Base-by-base conservation (phyloP, 75 land plant species). In the Adiantum capillusveneris region DNA sequence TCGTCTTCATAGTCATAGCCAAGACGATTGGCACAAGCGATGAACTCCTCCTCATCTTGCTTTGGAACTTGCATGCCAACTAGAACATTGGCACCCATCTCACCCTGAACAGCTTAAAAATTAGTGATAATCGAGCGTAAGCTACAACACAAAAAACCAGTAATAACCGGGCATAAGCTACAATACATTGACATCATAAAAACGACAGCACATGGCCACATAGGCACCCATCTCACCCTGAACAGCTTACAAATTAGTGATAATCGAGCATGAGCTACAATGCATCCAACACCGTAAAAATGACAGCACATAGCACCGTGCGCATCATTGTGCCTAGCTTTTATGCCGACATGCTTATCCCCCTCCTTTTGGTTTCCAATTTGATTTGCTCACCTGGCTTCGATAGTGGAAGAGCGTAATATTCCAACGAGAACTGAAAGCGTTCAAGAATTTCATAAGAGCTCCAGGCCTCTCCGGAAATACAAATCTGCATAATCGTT, bases 391-490 rank as follows among this genome's bases (percentile, higher is more conserved):
- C 25, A 84, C 92, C 82, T 84, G 82, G 25, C 68, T 60, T 20
- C 92, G 80, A 34, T 87, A 87, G 48, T 87, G 92, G 70, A 84
- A 79, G 53, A 88, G 42, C 25, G 77, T 79, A 25, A 88, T 84
- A 46, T 84, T 88, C 89, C 85, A 88, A 26, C 81, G 75, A 11
- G 82, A 81, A 44, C 86, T 81, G 20, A 84, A 81, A 19, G 79
- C 59, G 58, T 81, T 74, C 71, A 88, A 36, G 25, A 88, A 88
- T 48, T 84, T 74, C 78, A 71, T 66, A 18, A 88, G 53, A 41
- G 93, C 79, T 54, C 93, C 85, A 9, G 89, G 80, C 60, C 83
- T 76, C 46, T 88, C 89, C n/a, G 89, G 89, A 68, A 84, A 75
- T 30, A 79, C 42, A 31, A 88, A 88, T 24, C 85, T 72, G 56